phyloP scores from a whole-genome alignment of 805 yeast species.

The Candida alai region DNA sequence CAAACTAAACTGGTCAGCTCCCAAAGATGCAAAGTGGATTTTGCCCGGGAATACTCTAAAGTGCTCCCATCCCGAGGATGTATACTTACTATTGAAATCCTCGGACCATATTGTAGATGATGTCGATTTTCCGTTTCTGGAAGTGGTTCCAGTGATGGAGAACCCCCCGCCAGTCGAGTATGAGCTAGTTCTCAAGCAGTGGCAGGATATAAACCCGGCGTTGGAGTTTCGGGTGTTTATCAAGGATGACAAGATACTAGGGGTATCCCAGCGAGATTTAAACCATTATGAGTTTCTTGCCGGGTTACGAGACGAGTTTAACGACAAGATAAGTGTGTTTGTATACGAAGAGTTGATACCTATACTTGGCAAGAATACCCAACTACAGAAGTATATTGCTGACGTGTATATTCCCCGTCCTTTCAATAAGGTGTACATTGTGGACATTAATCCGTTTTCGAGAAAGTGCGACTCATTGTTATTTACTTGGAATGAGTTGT shows the following conservation, averaged over 20 bases:
- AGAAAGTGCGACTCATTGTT: slow-evolving; percentile 74
- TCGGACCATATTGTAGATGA: slow-evolving; percentile 89
- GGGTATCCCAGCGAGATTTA: slow-evolving; percentile 80
- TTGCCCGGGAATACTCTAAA: slow-evolving; percentile 69
- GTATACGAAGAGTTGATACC: slow-evolving; percentile 38
- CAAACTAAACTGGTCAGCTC: slow-evolving; percentile 95
- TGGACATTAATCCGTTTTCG: slow-evolving; percentile 86
- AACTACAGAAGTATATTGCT: slow-evolving; percentile 48
- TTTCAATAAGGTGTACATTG: slow-evolving; percentile 55
- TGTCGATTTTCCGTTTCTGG: slow-evolving; percentile 66
- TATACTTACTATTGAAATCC: slow-evolving; percentile 77
- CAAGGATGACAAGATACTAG: slow-evolving; percentile 57
- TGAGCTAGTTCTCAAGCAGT: slow-evolving; percentile 75
- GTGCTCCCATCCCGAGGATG: slow-evolving; percentile 68
- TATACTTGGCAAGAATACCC: slow-evolving; percentile 15
- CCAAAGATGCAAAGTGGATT: slow-evolving; percentile 94
- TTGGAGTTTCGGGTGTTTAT: slow-evolving; percentile 89
- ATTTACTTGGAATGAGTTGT: slow-evolving; percentile 81
- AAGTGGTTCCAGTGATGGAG: slow-evolving; percentile 16
- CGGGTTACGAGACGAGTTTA: slow-evolving; percentile 46
- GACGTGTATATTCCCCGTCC: slow-evolving; percentile 86
- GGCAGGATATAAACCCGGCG: slow-evolving; percentile 84
- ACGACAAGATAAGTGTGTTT: slow-evolving; percentile 49
- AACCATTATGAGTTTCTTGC: slow-evolving; percentile 73
- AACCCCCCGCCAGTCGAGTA: slow-evolving; percentile 27